Evolutionary conservation across 2,329 filamentous ascomycete species (phyloP).

Genomic region (Trichoderma polysporum): DNA sequence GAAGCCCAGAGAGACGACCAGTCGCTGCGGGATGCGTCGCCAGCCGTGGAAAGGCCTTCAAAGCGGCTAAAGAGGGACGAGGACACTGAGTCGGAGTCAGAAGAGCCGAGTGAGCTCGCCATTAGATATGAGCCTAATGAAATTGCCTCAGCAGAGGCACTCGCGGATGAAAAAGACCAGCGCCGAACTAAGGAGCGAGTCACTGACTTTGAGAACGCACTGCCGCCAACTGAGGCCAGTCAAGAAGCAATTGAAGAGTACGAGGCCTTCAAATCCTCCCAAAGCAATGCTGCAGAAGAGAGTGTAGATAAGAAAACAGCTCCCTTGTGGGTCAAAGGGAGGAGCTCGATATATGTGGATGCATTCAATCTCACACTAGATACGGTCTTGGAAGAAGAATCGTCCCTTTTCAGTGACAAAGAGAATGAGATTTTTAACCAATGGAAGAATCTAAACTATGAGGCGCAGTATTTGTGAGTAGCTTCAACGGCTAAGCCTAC

Average conservation of each 20-base stretch:
- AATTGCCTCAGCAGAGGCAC: neutral
- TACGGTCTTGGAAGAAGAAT: conserved; percentile 85
- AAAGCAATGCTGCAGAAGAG: conserved; percentile 38
- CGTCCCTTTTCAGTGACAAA: conserved; percentile 78
- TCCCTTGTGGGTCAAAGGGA: conserved; percentile 65
- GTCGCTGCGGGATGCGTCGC: neutral
- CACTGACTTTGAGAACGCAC: conserved; percentile 49
- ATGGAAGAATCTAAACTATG: conserved; percentile 75
- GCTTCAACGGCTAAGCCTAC: neutral
- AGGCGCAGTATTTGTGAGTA: conserved; percentile 83
- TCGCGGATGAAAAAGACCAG: neutral
- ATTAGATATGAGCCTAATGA: neutral
- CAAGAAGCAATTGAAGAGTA: conserved; percentile 77
- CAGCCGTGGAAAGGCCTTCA: conserved; percentile 26
- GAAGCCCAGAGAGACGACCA: neutral
- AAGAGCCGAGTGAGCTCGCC: conserved; percentile 23
- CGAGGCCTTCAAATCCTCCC: conserved; percentile 64
- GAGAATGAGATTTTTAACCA: conserved; percentile 74
- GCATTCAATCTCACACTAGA: conserved; percentile 92
- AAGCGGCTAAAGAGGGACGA: conserved; percentile 36
- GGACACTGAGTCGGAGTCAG: conserved; percentile 26
- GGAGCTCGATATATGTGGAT: conserved; percentile 92
- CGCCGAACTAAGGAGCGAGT: conserved; percentile 4
- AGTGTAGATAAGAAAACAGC: conserved; percentile 42
- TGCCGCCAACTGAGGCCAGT: conserved; percentile 66